Conservation (phyloP, 148 eudicot species). For the Chenopodium quinoa region DNA sequence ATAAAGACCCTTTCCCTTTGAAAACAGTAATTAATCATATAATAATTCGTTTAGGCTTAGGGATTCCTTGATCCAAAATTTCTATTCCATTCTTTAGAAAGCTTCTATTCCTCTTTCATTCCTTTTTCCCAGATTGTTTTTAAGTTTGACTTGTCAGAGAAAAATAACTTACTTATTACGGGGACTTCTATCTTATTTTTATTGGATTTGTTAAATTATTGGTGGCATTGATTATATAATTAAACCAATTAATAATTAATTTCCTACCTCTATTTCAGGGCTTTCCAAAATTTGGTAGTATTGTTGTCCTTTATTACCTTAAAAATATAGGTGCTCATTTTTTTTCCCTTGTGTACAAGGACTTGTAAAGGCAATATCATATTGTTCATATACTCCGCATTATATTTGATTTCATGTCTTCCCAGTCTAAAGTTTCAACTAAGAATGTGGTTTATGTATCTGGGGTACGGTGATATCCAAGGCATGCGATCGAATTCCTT, state of each 20-base stretch:
- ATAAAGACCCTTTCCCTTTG: constrained; percentile 6
- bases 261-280: neutral
- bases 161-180: constrained; percentile 5
- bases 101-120: constrained; percentile 50
- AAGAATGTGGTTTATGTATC: too few relatives aligned
- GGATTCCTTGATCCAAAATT: constrained; percentile 44
- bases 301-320: neutral
- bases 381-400: too few relatives aligned
- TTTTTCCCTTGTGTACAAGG: neutral
- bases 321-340: constrained; percentile 4
- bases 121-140: constrained; percentile 21
- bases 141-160: constrained; percentile 29
- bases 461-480: too few relatives aligned
- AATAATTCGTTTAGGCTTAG: neutral
- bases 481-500: too few relatives aligned
- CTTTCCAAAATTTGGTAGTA: neutral
- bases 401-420: too few relatives aligned
- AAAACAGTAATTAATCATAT: constrained; percentile 9
- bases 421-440: too few relatives aligned
- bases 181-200: neutral
- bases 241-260: constrained; percentile 9
- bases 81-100: constrained; percentile 58
- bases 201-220: constrained; percentile 1
- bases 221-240: neutral
- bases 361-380: too few relatives aligned